Evolutionary conservation across 768 basidiomycete genomes (phyloP), one percentile per base, ranked within the genome.

Genomic region (Pleurotus tuoliensis): DNA sequence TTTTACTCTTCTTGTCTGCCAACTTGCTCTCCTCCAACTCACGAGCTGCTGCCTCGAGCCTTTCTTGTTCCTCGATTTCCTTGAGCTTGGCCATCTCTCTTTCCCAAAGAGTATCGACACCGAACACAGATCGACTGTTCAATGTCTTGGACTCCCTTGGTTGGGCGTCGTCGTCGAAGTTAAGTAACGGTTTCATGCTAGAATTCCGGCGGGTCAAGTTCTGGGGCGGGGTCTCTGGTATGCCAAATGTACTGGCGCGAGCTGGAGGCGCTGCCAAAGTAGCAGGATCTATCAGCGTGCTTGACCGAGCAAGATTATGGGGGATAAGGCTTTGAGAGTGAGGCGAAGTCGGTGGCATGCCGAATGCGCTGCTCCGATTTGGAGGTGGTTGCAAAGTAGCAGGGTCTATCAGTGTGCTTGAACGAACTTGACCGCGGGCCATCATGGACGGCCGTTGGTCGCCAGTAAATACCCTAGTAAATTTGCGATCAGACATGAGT

Each of bases 391-490:
- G 78, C 48, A 92, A 74, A 3, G 81, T 73, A 39, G 80, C 74
- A 15, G 87, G 86, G 66, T 93, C 88, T 63, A 94, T 89, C 49
- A 94, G 69, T 0, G 92, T 90, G 61, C 81, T 85, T 11, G 82
- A 68, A 18, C 81, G 84, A 56, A 34, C 30, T 43, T 73, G 70
- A 38, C 76, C 74, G 59, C 94, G 82, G 34, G 86, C 82, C 93
- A 96, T 95, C 94, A 96, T 96, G 4, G 92, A 89, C 8, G 94
- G 92, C 56, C 94, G 78, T 61, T 88, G 80, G 64, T 97, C 94
- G 12, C 94, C 94, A 54, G 76, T 84, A 69, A 97, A 97, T 12
- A 91, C 87, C 55, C 94, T 96, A 47, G 24, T 20, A 61, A 18
- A 30, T 24, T 13, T 41, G 40, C 34, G 20, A n/a, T 15, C 47